phyloP scores from a whole-genome alignment of 345 rosid species.

The Rhizophora mangle region DNA sequence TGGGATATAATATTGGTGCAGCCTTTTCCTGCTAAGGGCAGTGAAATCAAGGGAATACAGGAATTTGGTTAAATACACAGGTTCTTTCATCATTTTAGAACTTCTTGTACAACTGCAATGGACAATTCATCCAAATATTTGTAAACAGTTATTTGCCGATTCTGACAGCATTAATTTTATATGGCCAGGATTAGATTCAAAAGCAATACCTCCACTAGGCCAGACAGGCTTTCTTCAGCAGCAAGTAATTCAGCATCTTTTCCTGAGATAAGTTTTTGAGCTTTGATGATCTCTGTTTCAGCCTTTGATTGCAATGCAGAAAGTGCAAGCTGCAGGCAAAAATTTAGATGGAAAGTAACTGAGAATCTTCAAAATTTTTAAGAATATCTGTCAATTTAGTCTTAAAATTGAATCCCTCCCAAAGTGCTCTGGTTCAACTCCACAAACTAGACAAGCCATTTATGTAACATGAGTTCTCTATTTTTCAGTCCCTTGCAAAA shows the following conservation, averaged over 20 bases:
- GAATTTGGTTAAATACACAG: too few relatives aligned
- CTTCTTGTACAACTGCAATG: not conserved
- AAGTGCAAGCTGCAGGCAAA: constrained; percentile 47
- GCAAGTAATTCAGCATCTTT: constrained; percentile 72
- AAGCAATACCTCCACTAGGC: constrained; percentile 63
- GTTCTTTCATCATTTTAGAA: not conserved
- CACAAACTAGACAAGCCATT: not conserved
- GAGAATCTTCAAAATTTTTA: not conserved
- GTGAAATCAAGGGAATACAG: not conserved
- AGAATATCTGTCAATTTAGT: not conserved
- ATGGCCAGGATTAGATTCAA: not conserved
- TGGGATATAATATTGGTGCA: not conserved
- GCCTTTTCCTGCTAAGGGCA: not conserved
- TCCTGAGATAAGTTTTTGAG: constrained; percentile 58
- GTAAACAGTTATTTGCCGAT: too few relatives aligned
- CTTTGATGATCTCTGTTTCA: constrained; percentile 69
- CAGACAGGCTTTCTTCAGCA: constrained; percentile 80
- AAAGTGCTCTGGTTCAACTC: too few relatives aligned
- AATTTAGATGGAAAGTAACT: not conserved
- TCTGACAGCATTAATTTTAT: not conserved
- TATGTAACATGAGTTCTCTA: not conserved
- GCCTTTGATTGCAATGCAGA: constrained; percentile 65
- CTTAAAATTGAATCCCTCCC: too few relatives aligned
- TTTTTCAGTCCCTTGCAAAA: not conserved
- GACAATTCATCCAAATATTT: too few relatives aligned